Conservation (phyloP, 345 rosid genomes). For the Punica granatum region DNA sequence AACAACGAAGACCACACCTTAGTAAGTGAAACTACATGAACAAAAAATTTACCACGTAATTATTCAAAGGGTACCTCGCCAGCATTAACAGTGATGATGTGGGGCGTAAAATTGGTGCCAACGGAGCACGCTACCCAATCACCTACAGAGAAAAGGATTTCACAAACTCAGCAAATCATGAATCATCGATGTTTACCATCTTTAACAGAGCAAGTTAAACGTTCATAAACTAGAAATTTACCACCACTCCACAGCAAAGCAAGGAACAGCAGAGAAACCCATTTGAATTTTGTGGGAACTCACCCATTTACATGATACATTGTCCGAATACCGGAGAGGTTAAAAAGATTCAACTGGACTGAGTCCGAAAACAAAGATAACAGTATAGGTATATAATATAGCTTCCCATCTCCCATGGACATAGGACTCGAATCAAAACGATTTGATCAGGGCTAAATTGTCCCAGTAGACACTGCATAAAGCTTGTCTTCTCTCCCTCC, state of each 20-base stretch:
- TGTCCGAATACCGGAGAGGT: no score
- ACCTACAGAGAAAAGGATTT: conserved; percentile 34
- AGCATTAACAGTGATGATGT: conserved; percentile 74
- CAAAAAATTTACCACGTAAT: background rate
- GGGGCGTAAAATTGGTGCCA: conserved; percentile 93
- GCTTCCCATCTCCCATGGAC: background rate
- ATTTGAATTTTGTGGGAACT: no score
- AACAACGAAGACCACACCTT: background rate
- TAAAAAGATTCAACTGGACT: no score
- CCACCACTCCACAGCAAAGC: background rate
- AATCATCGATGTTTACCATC: background rate
- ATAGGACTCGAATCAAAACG: background rate
- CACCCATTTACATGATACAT: no score
- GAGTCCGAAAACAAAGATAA: background rate
- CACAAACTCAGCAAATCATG: background rate
- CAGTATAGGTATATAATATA: no score
- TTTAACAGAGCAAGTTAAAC: background rate
- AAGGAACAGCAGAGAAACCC: background rate
- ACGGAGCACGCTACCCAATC: conserved; percentile 88
- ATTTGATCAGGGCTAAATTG: background rate
- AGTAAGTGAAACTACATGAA: background rate
- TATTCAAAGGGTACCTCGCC: conserved; percentile 61
- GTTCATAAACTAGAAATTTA: background rate
- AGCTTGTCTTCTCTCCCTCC: no score
- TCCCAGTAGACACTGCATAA: no score